Conservation (phyloP, 208 protist species). For the Chromosphaera perkinsii region DNA sequence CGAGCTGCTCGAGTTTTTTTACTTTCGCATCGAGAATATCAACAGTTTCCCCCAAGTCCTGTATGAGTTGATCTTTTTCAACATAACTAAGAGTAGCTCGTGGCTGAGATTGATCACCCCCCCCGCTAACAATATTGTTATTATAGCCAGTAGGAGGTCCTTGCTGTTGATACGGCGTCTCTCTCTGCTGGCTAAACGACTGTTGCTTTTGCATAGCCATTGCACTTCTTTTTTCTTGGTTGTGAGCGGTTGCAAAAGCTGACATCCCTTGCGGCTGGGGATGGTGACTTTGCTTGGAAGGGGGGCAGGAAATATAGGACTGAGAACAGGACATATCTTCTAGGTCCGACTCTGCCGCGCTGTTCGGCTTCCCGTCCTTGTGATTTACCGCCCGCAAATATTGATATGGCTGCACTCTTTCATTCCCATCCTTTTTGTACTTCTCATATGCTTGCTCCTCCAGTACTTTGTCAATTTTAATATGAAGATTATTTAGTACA, state of each 20-base stretch:
- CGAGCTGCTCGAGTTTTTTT: conserved; percentile 85
- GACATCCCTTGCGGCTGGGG: no score
- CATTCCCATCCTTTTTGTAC: neutral
- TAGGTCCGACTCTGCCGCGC: neutral
- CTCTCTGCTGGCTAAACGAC: neutral
- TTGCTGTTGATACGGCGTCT: no score
- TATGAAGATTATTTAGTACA: conserved; percentile 74
- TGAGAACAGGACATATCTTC: neutral
- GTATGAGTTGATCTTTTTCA: no score
- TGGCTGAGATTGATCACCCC: neutral
- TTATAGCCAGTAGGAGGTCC: no score
- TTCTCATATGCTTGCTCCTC: neutral
- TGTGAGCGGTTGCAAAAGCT: no score
- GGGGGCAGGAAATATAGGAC: conserved; percentile 6
- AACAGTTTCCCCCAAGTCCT: neutral
- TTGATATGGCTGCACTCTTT: no score
- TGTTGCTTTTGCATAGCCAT: neutral
- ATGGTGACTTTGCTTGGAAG: neutral
- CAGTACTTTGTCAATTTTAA: conserved; percentile 26
- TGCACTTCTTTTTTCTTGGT: neutral
- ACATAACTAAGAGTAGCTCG: conserved; percentile 9
- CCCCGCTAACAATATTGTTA: neutral
- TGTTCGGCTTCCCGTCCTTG: no score
- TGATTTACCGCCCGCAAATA: no score
- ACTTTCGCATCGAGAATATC: conserved; percentile 70